Evolutionary conservation across 2,329 filamentous ascomycete genomes (phyloP).

Genomic region (Aspergillus sp.): DNA sequence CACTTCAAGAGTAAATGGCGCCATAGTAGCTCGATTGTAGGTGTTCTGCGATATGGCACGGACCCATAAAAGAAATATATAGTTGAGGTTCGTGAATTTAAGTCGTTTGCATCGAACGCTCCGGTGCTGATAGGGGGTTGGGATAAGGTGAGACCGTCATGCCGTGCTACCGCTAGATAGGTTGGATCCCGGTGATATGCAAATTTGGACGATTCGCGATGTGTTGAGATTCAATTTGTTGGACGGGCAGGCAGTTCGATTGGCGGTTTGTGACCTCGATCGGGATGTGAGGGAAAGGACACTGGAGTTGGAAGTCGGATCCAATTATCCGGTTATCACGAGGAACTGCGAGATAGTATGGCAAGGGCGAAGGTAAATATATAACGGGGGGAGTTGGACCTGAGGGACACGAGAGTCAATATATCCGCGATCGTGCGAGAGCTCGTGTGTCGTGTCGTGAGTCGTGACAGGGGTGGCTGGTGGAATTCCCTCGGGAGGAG

Average conservation of each 20-base stretch:
- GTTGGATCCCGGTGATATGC: neutral
- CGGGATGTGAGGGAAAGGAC: neutral
- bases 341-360: slow-evolving; percentile 1
- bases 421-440: neutral
- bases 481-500: slow-evolving; percentile 23
- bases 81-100: slow-evolving; percentile 2
- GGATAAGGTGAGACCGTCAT: slow-evolving; percentile 28
- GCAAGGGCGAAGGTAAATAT: neutral
- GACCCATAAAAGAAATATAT: slow-evolving; percentile 3
- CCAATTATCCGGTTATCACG: neutral
- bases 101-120: slow-evolving; percentile 21
- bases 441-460: slow-evolving; percentile 9
- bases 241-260: neutral
- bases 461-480: slow-evolving; percentile 22
- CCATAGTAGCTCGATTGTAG: slow-evolving; percentile 29
- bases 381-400: neutral
- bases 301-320: neutral
- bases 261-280: neutral
- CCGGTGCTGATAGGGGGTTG: slow-evolving; percentile 20
- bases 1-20: slow-evolving; percentile 34
- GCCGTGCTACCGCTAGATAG: slow-evolving; percentile 17
- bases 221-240: neutral
- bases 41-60: neutral
- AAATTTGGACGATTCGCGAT: neutral
- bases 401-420: slow-evolving; percentile 10